These are phyloP conservation scores for Eutypa lata DNA, from an alignment of 2,329 filamentous ascomycete species.

Conservation along the genomic window DNA sequence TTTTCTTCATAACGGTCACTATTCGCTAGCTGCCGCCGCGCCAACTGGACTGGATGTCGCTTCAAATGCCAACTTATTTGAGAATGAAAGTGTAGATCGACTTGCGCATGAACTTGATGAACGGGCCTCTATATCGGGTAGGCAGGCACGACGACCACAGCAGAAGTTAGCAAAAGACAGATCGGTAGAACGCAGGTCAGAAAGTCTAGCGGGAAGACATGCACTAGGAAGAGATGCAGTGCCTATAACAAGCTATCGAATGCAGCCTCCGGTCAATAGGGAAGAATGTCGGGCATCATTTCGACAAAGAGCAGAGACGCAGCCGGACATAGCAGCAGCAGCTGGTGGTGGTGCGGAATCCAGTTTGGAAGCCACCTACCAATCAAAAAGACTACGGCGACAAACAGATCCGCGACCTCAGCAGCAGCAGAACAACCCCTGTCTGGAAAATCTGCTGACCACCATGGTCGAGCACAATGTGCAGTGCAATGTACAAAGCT, in stretches of 20 bases:
- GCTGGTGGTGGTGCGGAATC: constrained; percentile 1
- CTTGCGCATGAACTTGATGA: not conserved
- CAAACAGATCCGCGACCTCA: constrained; percentile 10
- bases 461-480: constrained; percentile 27
- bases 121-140: not conserved
- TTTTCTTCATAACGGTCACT: constrained; percentile 1
- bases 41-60: not conserved
- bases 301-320: constrained; percentile 1
- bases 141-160: not conserved
- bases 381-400: constrained; percentile 7
- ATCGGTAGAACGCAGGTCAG: not conserved
- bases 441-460: constrained; percentile 19
- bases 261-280: not conserved
- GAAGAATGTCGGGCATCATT: not conserved
- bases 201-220: not conserved
- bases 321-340: not conserved
- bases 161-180: not conserved
- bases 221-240: not conserved
- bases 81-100: not conserved
- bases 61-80: not conserved
- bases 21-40: not conserved
- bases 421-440: constrained; percentile 16
- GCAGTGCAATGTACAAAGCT: constrained; percentile 26
- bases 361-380: not conserved
- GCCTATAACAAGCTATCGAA: not conserved